Conservation (phyloP, 2,329 filamentous ascomycete genomes). For the Beauveria rudraprayagi region DNA sequence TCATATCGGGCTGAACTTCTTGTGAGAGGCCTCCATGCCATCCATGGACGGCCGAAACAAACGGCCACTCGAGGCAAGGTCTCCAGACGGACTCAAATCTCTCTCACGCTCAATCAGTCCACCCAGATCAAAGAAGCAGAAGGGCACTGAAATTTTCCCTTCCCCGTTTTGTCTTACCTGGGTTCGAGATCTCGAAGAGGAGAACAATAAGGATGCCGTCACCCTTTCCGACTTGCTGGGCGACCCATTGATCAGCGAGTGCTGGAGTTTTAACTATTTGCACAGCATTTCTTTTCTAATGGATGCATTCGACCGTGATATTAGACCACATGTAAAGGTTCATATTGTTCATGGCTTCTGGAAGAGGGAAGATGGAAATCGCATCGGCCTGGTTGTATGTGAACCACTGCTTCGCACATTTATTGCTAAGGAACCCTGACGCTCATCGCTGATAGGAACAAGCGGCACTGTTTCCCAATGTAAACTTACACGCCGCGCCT, state of each 20-base stretch:
- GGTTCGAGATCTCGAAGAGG: slow-evolving; percentile 53
- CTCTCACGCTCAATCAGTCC: slow-evolving; percentile 38
- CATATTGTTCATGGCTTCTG: slow-evolving; percentile 55
- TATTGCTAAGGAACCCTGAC: not conserved
- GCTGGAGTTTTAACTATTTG: slow-evolving; percentile 64
- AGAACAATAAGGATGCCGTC: slow-evolving; percentile 57
- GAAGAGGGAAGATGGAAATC: slow-evolving; percentile 57
- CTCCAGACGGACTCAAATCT: slow-evolving; percentile 18
- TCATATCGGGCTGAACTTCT: not conserved
- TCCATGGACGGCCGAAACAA: slow-evolving; percentile 5
- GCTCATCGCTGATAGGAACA: slow-evolving; percentile 39
- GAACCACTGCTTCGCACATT: not conserved
- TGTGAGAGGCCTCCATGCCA: not conserved
- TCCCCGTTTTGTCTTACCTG: slow-evolving; percentile 68
- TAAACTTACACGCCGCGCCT: slow-evolving; percentile 63
- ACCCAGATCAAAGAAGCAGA: slow-evolving; percentile 27
- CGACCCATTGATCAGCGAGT: slow-evolving; percentile 64
- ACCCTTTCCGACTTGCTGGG: slow-evolving; percentile 60
- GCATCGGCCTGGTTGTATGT: slow-evolving; percentile 46
- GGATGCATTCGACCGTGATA: slow-evolving; percentile 44
- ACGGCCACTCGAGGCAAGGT: not conserved
- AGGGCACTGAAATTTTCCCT: slow-evolving; percentile 22
- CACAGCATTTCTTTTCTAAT: slow-evolving; percentile 53
- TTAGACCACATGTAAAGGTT: slow-evolving; percentile 39
- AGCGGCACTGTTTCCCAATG: slow-evolving; percentile 55